phyloP scores from a whole-genome alignment of 495 filamentous ascomycete species.

The Penicillium coffeae region DNA sequence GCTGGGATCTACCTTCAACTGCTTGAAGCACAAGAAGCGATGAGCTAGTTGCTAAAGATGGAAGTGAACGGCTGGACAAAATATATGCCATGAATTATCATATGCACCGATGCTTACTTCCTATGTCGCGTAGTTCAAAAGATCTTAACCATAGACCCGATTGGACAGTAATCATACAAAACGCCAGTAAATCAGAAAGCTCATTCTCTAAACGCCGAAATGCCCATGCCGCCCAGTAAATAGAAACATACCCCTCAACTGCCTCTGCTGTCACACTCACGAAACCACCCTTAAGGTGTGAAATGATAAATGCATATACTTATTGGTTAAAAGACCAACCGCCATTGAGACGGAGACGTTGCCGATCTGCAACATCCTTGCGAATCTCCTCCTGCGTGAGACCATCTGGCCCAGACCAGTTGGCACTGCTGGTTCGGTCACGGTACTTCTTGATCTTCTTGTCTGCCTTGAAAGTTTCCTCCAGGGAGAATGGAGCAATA shows the following conservation, averaged over 20 bases:
- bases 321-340: conserved; percentile 67
- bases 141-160: background rate
- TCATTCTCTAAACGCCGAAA: conserved; percentile 8
- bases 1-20: conserved; percentile 2
- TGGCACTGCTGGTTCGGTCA: conserved; percentile 83
- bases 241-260: conserved; percentile 1
- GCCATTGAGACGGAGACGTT: conserved; percentile 76
- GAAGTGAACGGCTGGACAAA: background rate
- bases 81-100: conserved; percentile 1
- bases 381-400: conserved; percentile 85
- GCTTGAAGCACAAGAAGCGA: conserved; percentile 1
- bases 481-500: conserved; percentile 80
- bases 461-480: conserved; percentile 86
- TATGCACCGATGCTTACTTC: conserved; percentile 19
- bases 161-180: conserved; percentile 11
- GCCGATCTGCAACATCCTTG: conserved; percentile 73
- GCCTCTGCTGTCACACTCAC: conserved; percentile 6
- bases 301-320: too few species aligned
- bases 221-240: conserved; percentile 1
- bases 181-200: conserved; percentile 10
- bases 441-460: conserved; percentile 81
- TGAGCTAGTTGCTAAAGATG: background rate
- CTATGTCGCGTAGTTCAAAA: conserved; percentile 13
- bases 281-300: too few species aligned
- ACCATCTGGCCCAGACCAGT: conserved; percentile 81